A percentile compares a stretch with the other conserved stretches of the same genome.
phyloP scores from a whole-genome alignment of 208 protist species.

The Leishmania turanica region DNA sequence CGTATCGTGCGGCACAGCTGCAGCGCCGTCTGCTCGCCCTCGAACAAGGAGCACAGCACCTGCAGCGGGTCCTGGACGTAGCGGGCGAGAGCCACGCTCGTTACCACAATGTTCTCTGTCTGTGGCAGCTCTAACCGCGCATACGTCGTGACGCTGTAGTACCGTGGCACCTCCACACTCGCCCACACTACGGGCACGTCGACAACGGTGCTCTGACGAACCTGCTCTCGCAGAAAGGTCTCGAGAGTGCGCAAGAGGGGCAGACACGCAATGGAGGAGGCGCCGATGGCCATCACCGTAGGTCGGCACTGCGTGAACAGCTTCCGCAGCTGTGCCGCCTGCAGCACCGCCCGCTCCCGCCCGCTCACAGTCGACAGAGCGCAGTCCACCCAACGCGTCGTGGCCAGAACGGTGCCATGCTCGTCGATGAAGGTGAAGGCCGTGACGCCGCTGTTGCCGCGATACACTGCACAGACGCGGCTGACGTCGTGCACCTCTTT shows the following conservation, averaged over 20 bases:
- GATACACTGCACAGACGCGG: conserved; percentile 81
- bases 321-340: conserved; percentile 65
- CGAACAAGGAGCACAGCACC: conserved; percentile 70
- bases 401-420: conserved; percentile 60
- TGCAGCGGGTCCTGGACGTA: conserved; percentile 80
- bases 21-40: conserved; percentile 61
- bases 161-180: conserved; percentile 67
- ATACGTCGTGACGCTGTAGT: conserved; percentile 57
- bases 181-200: conserved; percentile 77
- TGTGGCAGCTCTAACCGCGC: conserved; percentile 49
- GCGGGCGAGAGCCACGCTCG: conserved; percentile 56
- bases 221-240: conserved; percentile 65
- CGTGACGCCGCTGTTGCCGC: conserved; percentile 68
- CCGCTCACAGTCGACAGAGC: conserved; percentile 59
- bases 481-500: conserved; percentile 18
- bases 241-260: conserved; percentile 60
- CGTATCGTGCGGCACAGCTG: conserved; percentile 53
- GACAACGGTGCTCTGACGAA: conserved; percentile 38
- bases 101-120: conserved; percentile 49
- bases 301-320: conserved; percentile 65
- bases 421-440: conserved; percentile 82
- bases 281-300: conserved; percentile 73
- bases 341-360: conserved; percentile 44
- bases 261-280: conserved; percentile 47
- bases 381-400: conserved; percentile 73